Evolutionary conservation across 2,329 filamentous ascomycete genomes (phyloP), one percentile per base, ranked within the genome.

Genomic region (Phaeosphaeriaceae sp.): DNA sequence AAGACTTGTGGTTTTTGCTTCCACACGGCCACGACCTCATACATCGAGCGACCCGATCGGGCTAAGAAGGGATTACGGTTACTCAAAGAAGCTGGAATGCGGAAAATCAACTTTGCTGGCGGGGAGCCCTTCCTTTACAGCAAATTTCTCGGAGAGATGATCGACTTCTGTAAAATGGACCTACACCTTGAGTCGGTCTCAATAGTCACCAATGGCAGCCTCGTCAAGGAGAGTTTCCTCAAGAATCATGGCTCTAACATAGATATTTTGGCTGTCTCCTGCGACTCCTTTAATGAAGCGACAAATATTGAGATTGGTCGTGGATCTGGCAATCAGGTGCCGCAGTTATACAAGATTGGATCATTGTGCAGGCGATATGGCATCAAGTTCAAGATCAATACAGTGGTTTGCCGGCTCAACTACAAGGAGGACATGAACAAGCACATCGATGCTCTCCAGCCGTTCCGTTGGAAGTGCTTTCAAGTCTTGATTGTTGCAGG

Each of bases 381-480:
- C 1, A 77, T 83, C 61, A 80, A 76, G 64, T 83, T 84, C 72
- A 84, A 84, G 70, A 61, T 84, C 42, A 84, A 84, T 66, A 83
- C 81, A 0, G 81, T 84, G 0, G 76, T 84, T 3, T 77, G 75
- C 58, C 67, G 56, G 2, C 65, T 76, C 41, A 83, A 83, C 55
- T 78, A 68, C 63, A 43, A 76, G 2, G 81, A 84, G 61, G 77
- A 71, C 38, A 72, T 72, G 70, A 50, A 42, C 6, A 30, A 43
- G 2, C 43, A 41, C 4, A 72, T 83, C 6, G 46, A 58, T 12
- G 34, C 56, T 32, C 64, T 84, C 9, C 60, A 64, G 3, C 81
- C 81, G 2, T 81, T 81, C 50, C 76, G 81, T 0, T 84, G 81
- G 81, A 83, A 83, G 60, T 76, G 72, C 21, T 85, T 84, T 60